phyloP scores from a whole-genome alignment of 78 protist species.

The Emiliania huxleyi region DNA sequence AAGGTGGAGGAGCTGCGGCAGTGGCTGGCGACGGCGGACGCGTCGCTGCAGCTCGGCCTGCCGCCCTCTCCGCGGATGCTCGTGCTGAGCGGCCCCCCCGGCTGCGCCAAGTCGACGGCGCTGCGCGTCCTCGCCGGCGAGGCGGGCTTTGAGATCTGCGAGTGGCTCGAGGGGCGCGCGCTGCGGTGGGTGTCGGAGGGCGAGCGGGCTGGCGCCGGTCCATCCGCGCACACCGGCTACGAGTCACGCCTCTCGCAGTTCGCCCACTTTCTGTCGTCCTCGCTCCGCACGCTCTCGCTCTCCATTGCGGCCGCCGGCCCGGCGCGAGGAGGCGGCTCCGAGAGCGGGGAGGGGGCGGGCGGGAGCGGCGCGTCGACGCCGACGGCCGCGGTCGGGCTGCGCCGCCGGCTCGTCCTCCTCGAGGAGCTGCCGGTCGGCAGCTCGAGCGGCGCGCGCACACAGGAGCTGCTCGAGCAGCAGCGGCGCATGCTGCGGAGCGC shows the following conservation, averaged over 20 bases:
- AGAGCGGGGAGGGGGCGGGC: too few relatives aligned
- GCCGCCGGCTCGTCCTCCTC: background rate
- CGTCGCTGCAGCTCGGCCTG: background rate
- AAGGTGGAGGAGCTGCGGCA: background rate
- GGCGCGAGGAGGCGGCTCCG: too few relatives aligned
- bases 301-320: too few relatives aligned
- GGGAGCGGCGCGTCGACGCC: background rate
- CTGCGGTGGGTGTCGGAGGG: background rate
- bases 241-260: background rate
- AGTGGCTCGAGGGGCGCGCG: background rate
- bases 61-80: slow-evolving; percentile 14
- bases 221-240: background rate
- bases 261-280: background rate
- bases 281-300: slow-evolving; percentile 21
- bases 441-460: background rate
- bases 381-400: background rate
- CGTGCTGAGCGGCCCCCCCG: slow-evolving; percentile 57
- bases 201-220: too few relatives aligned
- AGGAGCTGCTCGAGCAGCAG: background rate
- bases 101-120: slow-evolving; percentile 65
- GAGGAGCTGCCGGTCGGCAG: background rate
- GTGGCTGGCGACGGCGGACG: background rate
- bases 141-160: background rate
- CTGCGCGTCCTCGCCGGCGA: slow-evolving; percentile 50
- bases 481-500: background rate